Conservation (phyloP, 306 rosid genomes). For the Rosa rugosa region DNA sequence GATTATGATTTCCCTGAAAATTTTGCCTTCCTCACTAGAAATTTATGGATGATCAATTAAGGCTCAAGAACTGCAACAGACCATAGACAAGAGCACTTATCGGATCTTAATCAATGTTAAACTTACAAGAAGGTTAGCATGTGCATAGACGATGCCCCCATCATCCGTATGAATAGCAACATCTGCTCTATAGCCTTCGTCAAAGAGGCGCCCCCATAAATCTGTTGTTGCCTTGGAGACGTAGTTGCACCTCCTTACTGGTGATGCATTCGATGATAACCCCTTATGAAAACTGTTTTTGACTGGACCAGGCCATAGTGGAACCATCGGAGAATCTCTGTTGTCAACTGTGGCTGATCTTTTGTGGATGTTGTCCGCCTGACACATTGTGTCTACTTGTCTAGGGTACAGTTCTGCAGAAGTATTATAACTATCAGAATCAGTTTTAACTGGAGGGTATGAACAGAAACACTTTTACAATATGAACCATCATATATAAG, state of each 20-base stretch:
- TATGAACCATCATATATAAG: neutral
- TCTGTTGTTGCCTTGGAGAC: slow-evolving; percentile 50
- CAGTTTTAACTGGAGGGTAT: neutral
- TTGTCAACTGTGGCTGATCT: slow-evolving; percentile 24
- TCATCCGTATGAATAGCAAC: slow-evolving; percentile 59
- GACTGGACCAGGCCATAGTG: slow-evolving; percentile 49
- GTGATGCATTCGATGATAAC: slow-evolving; percentile 22
- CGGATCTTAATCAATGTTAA: slow-evolving; percentile 3
- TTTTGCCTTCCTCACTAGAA: neutral
- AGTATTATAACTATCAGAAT: slow-evolving; percentile 15
- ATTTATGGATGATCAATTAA: neutral
- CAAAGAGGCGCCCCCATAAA: slow-evolving; percentile 69
- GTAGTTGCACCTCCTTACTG: slow-evolving; percentile 32
- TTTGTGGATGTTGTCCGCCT: slow-evolving; percentile 12
- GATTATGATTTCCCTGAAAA: neutral
- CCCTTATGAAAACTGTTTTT: slow-evolving; percentile 20
- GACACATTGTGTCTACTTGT: slow-evolving; percentile 33
- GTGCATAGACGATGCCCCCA: slow-evolving; percentile 70
- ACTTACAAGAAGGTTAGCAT: slow-evolving; percentile 82
- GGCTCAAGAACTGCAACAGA: neutral
- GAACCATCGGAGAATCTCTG: slow-evolving; percentile 33
- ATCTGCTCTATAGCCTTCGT: slow-evolving; percentile 76
- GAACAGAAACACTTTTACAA: neutral
- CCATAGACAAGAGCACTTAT: neutral
- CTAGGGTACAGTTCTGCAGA: slow-evolving; percentile 33